Evolutionary conservation across 441 rosid genomes (phyloP), one percentile per base, ranked within the genome.

Genomic region (Breynia disticha): DNA sequence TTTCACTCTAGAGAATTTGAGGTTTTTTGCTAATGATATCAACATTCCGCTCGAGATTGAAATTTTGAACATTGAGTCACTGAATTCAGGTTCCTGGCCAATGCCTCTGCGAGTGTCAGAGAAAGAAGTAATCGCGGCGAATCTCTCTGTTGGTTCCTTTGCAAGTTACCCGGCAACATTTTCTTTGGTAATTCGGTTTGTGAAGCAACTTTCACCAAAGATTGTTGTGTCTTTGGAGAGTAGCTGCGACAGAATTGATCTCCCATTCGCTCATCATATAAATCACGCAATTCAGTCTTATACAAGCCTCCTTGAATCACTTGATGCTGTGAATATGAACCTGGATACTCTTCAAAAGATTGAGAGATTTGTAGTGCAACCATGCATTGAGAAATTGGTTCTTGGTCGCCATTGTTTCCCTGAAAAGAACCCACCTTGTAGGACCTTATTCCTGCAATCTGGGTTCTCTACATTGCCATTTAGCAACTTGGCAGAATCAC

Each of bases 171-270:
- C 82, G 10, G 58, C 80, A 1, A 67, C 68, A 35, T 56, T 80
- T n/a, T 84, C 82, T 1, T 62, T 65, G 17, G 61, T 76, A 54
- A 69, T 84, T 28, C 78, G 75, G 45, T 64, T 76, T 49, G 64
- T 81, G 13, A 84, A 72, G 75, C 80, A 77, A 62, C 84, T 84
- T 45, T 74, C 83, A 1, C 93, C 88, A 0, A 79, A 72, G 65
- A 68, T 84, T 57, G 77, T 84, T 52, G 80, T 84, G 37, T 77
- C 78, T 19, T 63, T 78, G 48, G 93, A 81, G 55, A 48, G 76
- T 55, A 82, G 84, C 28, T 67, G 76, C 50, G 80, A 74, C 43
- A 54, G 86, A 55, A 70, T 56, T 37, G 88, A 84, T 43, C 72
- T 73, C 19, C 66, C 84, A 16, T 81, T 84, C 52, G 68, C 88